phyloP scores from a whole-genome alignment of 78 protist genomes.

The Dictyostelium firmibasis region DNA sequence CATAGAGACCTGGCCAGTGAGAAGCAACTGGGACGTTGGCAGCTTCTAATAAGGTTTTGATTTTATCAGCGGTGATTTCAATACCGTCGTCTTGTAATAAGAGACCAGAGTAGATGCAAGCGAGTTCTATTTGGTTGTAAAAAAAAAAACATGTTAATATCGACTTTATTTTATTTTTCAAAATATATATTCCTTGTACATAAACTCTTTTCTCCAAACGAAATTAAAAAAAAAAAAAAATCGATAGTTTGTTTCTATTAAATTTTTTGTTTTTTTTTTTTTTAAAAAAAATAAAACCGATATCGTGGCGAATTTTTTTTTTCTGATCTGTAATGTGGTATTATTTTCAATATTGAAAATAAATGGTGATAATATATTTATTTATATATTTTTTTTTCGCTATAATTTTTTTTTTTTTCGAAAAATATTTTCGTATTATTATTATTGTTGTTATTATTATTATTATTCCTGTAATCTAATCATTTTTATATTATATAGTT shows the following conservation, averaged over 20 bases:
- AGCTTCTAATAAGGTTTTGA: constrained; percentile 83
- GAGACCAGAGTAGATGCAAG: constrained; percentile 90
- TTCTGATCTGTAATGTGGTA: no score
- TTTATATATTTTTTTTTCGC: no score
- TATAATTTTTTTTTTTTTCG: no score
- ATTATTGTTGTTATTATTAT: no score
- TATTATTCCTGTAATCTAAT: background rate
- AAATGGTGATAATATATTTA: no score
- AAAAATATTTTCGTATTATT: no score
- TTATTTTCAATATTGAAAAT: no score
- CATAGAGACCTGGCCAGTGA: constrained; percentile 88
- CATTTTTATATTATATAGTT: no score
- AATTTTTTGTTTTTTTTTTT: no score
- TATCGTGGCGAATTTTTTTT: no score
- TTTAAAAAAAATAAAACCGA: no score
- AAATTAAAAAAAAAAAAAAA: background rate
- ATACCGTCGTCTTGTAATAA: constrained; percentile 88
- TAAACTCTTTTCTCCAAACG: background rate
- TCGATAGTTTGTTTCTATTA: no score
- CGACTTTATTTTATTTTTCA: background rate
- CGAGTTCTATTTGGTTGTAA: constrained; percentile 73
- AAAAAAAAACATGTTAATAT: background rate
- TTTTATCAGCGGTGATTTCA: constrained; percentile 87
- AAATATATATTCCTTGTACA: background rate
- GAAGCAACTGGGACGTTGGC: constrained; percentile 73